Evolutionary conservation across 371 early-diverging fungal genomes (phyloP).

Genomic region (Polyrhizophydium stewartii): DNA sequence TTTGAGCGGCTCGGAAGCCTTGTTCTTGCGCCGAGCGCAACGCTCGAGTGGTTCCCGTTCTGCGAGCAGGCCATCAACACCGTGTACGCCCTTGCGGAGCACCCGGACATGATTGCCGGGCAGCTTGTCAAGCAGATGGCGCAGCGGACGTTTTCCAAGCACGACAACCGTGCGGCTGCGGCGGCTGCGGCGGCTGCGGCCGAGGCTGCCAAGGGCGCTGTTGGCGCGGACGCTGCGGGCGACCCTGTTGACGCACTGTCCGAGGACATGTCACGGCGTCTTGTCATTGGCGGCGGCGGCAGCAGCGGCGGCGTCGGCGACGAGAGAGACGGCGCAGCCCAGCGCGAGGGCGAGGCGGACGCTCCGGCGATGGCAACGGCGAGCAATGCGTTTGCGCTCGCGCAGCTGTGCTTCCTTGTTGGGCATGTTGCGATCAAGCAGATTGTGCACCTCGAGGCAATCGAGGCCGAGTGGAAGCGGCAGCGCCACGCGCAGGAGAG

Average conservation of each 20-base stretch:
- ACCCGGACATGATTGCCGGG: conserved; percentile 77
- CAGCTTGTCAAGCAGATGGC: conserved; percentile 68
- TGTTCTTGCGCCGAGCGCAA: conserved; percentile 7
- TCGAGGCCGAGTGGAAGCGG: conserved; percentile 85
- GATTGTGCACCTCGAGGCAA: conserved; percentile 86
- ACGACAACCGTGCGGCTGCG: too few relatives aligned
- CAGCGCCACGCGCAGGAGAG: conserved; percentile 39
- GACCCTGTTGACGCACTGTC: conserved; percentile 18
- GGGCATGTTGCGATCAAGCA: conserved; percentile 95
- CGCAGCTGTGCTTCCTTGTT: conserved; percentile 83
- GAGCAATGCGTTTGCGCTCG: conserved; percentile 62
- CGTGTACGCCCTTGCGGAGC: conserved; percentile 79
- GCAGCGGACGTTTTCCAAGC: conserved; percentile 39
- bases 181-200: too few relatives aligned
- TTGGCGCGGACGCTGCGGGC: conserved; percentile 5
- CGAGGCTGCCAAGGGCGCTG: too few relatives aligned
- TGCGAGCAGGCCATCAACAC: conserved; percentile 91
- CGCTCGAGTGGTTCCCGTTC: conserved; percentile 63
- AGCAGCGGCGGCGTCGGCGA: too few relatives aligned
- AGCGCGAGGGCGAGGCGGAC: not conserved
- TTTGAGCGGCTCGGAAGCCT: conserved; percentile 8
- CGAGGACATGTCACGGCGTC: conserved; percentile 1
- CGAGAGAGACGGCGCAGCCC: not conserved
- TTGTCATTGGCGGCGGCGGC: conserved; percentile 5
- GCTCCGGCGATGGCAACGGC: not conserved